A percentile compares a stretch with the other conserved stretches of the same genome.
phyloP scores from a whole-genome alignment of 1,284 basidiomycete species.

The Crucibulum cyathiforme region DNA sequence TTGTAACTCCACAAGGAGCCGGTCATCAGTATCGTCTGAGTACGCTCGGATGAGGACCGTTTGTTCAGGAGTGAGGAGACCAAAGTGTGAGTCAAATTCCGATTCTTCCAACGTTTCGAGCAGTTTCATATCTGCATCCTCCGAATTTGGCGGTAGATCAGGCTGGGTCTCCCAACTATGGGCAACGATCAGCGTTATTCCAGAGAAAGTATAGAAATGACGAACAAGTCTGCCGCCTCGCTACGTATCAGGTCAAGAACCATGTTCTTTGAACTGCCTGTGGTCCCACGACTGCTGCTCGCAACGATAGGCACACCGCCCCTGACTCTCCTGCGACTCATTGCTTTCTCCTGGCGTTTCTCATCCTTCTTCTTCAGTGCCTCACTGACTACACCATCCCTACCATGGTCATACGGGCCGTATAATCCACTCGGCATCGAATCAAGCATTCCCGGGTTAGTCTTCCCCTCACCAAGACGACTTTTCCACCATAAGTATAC shows the following conservation, averaged over 20 bases:
- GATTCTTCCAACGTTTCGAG: neutral
- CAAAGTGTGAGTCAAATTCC: slow-evolving; percentile 84
- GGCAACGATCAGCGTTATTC: neutral
- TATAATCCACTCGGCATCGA: too few species aligned
- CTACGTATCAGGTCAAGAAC: slow-evolving; percentile 48
- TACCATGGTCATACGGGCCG: neutral
- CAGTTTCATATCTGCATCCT: too few species aligned
- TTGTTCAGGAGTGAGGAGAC: slow-evolving; percentile 80
- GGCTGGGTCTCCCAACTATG: slow-evolving; percentile 5
- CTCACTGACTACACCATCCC: slow-evolving; percentile 54
- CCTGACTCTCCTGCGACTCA: slow-evolving; percentile 65
- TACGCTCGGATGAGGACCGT: slow-evolving; percentile 89
- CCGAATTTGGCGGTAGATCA: neutral
- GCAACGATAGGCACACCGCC: slow-evolving; percentile 57
- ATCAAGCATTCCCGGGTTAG: slow-evolving; percentile 5
- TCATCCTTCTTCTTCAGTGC: slow-evolving; percentile 79
- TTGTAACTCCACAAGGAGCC: slow-evolving; percentile 84
- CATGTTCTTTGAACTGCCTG: slow-evolving; percentile 26
- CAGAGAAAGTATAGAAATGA: slow-evolving; percentile 8
- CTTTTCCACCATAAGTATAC: slow-evolving; percentile 87
- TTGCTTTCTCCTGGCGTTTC: slow-evolving; percentile 58
- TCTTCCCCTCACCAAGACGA: slow-evolving; percentile 52
- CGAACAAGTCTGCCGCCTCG: slow-evolving; percentile 69
- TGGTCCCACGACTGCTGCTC: slow-evolving; percentile 18
- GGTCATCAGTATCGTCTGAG: slow-evolving; percentile 92